A percentile compares a stretch with the other conserved stretches of the same genome.
These are phyloP conservation scores for Acacia concinna DNA, from an alignment of 331 rosid genomes.

Conservation along the genomic window DNA sequence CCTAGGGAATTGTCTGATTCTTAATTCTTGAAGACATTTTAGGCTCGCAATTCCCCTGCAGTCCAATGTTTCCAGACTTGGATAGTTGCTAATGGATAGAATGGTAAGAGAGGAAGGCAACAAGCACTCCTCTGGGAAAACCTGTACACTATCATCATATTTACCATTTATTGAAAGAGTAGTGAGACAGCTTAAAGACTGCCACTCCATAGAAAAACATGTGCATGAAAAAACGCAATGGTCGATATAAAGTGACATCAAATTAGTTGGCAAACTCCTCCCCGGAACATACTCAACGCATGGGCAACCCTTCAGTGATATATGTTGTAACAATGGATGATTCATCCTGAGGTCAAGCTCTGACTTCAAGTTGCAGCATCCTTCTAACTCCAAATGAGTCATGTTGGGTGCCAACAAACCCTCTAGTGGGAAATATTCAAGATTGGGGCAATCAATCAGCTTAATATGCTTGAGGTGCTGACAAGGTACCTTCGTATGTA, in stretches of 20 bases:
- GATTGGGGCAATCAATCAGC: background rate
- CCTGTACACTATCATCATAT: background rate
- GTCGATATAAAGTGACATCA: background rate
- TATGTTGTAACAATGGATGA: background rate
- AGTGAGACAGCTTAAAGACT: background rate
- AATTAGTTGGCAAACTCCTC: conserved; percentile 2
- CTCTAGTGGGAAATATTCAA: conserved; percentile 1
- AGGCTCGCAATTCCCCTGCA: background rate
- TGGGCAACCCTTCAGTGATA: conserved; percentile 5
- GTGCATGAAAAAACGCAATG: background rate
- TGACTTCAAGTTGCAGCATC: conserved; percentile 13
- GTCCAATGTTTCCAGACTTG: background rate
- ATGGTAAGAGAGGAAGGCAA: background rate
- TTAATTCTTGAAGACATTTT: conserved; percentile 1
- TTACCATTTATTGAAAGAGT: background rate
- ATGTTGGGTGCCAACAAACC: background rate
- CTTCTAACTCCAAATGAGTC: background rate
- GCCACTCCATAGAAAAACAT: conserved; percentile 4
- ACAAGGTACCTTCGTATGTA: background rate
- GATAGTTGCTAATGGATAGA: background rate
- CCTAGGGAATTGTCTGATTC: background rate
- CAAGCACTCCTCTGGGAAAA: conserved; percentile 3
- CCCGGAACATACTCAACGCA: conserved; percentile 1
- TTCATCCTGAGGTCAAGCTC: background rate
- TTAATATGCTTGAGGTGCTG: background rate